A percentile compares a stretch with the other conserved stretches of the same genome.
Evolutionary conservation across 352 stramenopile genomes (phyloP).

Genomic region (Phytophthora sp.): DNA sequence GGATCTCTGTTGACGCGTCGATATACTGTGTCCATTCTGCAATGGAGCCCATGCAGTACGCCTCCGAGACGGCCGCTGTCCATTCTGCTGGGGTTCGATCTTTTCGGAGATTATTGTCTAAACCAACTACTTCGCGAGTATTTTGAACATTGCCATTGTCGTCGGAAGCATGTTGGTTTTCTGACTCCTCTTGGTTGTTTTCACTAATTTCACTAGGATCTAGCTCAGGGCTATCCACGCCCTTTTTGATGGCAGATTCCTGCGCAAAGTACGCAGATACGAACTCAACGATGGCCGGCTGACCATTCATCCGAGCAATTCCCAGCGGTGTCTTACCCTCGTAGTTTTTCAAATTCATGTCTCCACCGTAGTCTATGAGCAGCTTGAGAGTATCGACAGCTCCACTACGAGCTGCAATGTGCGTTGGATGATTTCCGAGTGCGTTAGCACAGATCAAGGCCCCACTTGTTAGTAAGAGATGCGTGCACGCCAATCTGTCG

Average conservation of each 20-base stretch:
- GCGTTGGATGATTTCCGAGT: conserved; percentile 70
- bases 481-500: conserved; percentile 50
- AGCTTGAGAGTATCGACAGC: conserved; percentile 73
- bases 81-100: conserved; percentile 50
- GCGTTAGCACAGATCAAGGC: conserved; percentile 62
- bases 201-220: neutral
- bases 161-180: neutral
- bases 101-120: conserved; percentile 20
- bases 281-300: conserved; percentile 62
- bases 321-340: conserved; percentile 77
- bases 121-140: conserved; percentile 6
- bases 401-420: conserved; percentile 68
- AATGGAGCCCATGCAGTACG: conserved; percentile 61
- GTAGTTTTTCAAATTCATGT: conserved; percentile 90
- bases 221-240: conserved; percentile 4
- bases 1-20: conserved; percentile 51
- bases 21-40: conserved; percentile 84
- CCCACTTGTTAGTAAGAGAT: conserved; percentile 64
- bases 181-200: conserved; percentile 15
- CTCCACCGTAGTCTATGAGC: conserved; percentile 76
- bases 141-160: neutral
- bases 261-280: conserved; percentile 67
- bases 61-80: conserved; percentile 37
- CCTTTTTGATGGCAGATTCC: conserved; percentile 33
- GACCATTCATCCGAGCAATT: conserved; percentile 73